phyloP scores from a whole-genome alignment of 2,329 filamentous ascomycete genomes.

The Xylariaceae sp. region DNA sequence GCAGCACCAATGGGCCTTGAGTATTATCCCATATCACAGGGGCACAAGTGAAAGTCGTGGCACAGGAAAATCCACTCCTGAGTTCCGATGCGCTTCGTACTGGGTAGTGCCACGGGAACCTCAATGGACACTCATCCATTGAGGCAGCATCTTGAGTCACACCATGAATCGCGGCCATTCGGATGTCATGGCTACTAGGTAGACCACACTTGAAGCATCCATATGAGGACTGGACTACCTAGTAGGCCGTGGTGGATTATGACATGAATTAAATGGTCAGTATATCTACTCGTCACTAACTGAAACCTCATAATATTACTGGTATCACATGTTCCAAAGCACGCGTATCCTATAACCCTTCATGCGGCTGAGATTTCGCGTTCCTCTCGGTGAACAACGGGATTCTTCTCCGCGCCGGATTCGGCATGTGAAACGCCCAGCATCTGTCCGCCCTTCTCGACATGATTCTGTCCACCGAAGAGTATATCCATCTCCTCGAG shows the following conservation, averaged over 20 bases:
- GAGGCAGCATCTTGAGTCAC: too few species aligned
- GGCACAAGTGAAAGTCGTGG: too few species aligned
- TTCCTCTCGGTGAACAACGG: slow-evolving; percentile 7
- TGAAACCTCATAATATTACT: background rate
- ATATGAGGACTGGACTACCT: background rate
- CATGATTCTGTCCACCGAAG: slow-evolving; percentile 53
- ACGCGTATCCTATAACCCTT: background rate
- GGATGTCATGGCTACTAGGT: too few species aligned
- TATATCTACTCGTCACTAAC: background rate
- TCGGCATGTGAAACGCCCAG: slow-evolving; percentile 24
- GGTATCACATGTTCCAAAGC: background rate
- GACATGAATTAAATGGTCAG: background rate
- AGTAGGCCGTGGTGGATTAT: background rate
- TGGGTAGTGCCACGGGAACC: too few species aligned
- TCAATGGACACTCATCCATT: too few species aligned
- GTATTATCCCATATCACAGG: too few species aligned
- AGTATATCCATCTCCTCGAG: slow-evolving; percentile 53
- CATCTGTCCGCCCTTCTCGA: slow-evolving; percentile 48
- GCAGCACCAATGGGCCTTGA: background rate
- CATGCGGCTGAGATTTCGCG: slow-evolving; percentile 5
- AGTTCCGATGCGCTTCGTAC: too few species aligned
- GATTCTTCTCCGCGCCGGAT: slow-evolving; percentile 13
- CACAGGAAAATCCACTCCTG: too few species aligned
- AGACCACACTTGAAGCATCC: too few species aligned
- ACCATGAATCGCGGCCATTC: too few species aligned